Evolutionary conservation across 2,329 filamentous ascomycete genomes (phyloP), one percentile per base, ranked within the genome.

Genomic region (Colletotrichum sp.): DNA sequence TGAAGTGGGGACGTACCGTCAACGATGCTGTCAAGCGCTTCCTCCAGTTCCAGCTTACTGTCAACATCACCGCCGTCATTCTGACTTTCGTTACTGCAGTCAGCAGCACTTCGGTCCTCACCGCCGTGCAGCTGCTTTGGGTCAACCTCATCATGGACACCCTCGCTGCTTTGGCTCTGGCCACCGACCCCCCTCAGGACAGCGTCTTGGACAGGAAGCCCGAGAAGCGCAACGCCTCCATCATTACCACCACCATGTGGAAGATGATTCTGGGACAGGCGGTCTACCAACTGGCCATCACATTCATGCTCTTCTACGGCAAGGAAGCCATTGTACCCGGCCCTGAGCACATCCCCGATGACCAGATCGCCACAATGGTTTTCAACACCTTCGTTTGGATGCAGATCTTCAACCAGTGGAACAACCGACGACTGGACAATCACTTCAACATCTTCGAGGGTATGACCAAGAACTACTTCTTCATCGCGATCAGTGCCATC

Each of bases 331-430:
- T 79, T 16, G 75, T 77, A 13, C 78, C 75, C 30, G 76, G 72
- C n/a, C 71, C 76, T 36, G 76, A 78, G 59, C 55, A 63, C 21
- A 65, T 72, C 30, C 28, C 68, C 21, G 68, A 76, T 62, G 84
- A 82, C 2, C 89, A 94, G 80, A 89, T 98, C 76, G 88, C 92
- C 72, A 98, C 96, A 4, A 90, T 99, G 64, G 95, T 99, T 9
- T 99, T 99, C 90, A 99, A 99, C 88, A 97, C 95, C 0, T 99
- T 99, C 83, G 96, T 98, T 69, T 99, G 96, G 96, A 98, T 99
- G 96, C 96, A 99, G 81, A 98, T 99, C 80, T 99, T 99, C 88
- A 99, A 99, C 86, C 94, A 98, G 83, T 95, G 98, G 91, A 99
- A 99, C 88, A 98, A 98, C 86, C 95, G 96, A 75, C 95, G 96